Conservation (phyloP, 192 early-diverging fungal species). For the Dissophora ornata region DNA sequence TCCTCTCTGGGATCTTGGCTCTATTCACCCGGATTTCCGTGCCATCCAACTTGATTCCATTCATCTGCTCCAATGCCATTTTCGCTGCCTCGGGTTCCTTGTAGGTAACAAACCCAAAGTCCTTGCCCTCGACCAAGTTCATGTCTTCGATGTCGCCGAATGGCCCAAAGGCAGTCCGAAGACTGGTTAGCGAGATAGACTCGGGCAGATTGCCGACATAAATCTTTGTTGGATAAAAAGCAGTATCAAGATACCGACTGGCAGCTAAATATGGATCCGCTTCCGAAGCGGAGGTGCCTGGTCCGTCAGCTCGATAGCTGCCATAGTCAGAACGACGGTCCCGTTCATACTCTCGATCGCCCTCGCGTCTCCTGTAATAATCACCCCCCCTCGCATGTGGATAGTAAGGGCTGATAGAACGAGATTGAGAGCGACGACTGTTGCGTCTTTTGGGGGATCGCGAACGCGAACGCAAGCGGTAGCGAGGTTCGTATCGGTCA, state of each 20-base stretch:
- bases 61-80: slow-evolving; percentile 58
- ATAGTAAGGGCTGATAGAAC: slow-evolving; percentile 45
- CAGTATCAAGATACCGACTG: slow-evolving; percentile 59
- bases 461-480: slow-evolving; percentile 33
- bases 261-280: slow-evolving; percentile 53
- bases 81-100: slow-evolving; percentile 53
- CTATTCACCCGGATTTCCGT: slow-evolving; percentile 52
- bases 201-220: slow-evolving; percentile 58
- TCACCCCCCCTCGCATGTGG: slow-evolving; percentile 14
- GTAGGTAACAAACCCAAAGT: slow-evolving; percentile 65
- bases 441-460: slow-evolving; percentile 26
- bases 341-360: not conserved
- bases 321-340: slow-evolving; percentile 3
- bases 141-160: slow-evolving; percentile 61
- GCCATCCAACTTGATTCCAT: slow-evolving; percentile 55
- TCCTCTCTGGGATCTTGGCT: slow-evolving; percentile 64
- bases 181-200: slow-evolving; percentile 27
- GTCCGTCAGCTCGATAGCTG: not conserved
- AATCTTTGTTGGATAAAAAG: slow-evolving; percentile 61
- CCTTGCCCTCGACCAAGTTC: slow-evolving; percentile 63
- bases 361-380: slow-evolving; percentile 11
- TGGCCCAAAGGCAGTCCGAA: slow-evolving; percentile 49
- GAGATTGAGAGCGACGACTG: slow-evolving; percentile 34
- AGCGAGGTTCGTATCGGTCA: slow-evolving; percentile 30
- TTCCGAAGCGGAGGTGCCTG: not conserved